These are phyloP conservation scores for Ophiobolus disseminans DNA, from an alignment of 2,329 filamentous ascomycete species.

Conservation along the genomic window DNA sequence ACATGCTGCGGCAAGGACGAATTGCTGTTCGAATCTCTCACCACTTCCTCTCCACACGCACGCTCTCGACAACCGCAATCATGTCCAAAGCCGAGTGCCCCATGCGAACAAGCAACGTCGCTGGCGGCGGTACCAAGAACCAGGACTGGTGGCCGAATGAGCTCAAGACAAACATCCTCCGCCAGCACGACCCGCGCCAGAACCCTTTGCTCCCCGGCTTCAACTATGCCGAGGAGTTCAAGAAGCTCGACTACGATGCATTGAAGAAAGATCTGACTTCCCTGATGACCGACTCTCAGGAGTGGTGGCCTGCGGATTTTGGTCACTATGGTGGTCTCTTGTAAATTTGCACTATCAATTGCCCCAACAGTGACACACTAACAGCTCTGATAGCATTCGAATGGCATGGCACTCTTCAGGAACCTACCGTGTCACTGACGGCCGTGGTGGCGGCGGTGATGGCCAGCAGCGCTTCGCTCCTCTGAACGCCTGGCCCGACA, in stretches of 20 bases:
- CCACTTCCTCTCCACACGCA: conserved; percentile 13
- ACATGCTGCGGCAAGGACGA: conserved; percentile 9
- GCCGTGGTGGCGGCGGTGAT: conserved; percentile 75
- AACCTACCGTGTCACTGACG: conserved; percentile 77
- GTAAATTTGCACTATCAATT: conserved; percentile 16
- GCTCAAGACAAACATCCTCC: conserved; percentile 73
- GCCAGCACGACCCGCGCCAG: conserved; percentile 69
- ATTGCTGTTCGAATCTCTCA: conserved; percentile 11
- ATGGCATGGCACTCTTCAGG: conserved; percentile 84
- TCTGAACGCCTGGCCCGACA: conserved; percentile 84
- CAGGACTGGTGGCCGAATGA: conserved; percentile 77
- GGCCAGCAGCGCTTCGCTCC: conserved; percentile 82
- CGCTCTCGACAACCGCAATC: conserved; percentile 28
- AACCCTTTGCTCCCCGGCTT: conserved; percentile 72
- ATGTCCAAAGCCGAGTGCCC: conserved; percentile 47
- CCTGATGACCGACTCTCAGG: conserved; percentile 79
- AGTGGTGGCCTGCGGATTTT: conserved; percentile 83
- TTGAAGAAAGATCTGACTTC: conserved; percentile 76
- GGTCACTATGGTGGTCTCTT: conserved; percentile 83
- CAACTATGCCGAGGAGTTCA: conserved; percentile 76
- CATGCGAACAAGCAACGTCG: conserved; percentile 43
- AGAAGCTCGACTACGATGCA: conserved; percentile 71
- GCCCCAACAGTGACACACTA: conserved; percentile 4
- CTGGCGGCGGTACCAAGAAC: conserved; percentile 71
- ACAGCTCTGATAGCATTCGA: conserved; percentile 58